These are phyloP conservation scores for Phytopythium sindhum DNA, from an alignment of 352 stramenopile species.

Conservation along the genomic window DNA sequence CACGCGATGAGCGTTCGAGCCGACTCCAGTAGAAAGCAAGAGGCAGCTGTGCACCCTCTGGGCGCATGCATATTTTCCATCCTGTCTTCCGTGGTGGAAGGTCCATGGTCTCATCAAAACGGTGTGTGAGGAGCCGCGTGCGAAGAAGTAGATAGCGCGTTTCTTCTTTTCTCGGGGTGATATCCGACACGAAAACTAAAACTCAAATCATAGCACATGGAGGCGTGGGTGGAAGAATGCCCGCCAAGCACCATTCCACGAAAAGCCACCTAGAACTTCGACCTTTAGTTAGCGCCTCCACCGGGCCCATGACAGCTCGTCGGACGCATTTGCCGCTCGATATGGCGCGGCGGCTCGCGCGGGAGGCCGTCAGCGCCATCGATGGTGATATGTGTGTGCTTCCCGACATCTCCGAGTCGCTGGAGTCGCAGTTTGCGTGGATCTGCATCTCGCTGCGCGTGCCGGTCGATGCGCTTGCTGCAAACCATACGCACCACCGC, in stretches of 20 bases:
- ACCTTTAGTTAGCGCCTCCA: neutral
- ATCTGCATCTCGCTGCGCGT: slow-evolving; percentile 9
- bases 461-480: neutral
- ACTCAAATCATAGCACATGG: no score
- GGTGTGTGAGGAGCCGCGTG: no score
- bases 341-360: slow-evolving; percentile 12
- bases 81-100: no score
- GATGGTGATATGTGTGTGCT: slow-evolving; percentile 10
- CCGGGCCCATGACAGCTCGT: neutral
- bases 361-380: slow-evolving; percentile 9
- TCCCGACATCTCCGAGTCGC: neutral
- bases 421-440: slow-evolving; percentile 13
- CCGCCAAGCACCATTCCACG: neutral
- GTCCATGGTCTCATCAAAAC: neutral
- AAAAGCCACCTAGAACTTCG: slow-evolving; percentile 6
- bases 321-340: slow-evolving; percentile 11
- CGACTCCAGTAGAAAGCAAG: no score
- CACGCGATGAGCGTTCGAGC: no score
- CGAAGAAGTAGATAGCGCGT: neutral
- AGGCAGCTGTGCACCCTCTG: no score
- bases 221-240: neutral
- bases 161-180: neutral
- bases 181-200: neutral
- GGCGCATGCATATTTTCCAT: no score
- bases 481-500: neutral